Percentiles rank a stretch among this genome's conserved stretches.
phyloP scores from a whole-genome alignment of 805 yeast genomes.

The Candida piceae region DNA sequence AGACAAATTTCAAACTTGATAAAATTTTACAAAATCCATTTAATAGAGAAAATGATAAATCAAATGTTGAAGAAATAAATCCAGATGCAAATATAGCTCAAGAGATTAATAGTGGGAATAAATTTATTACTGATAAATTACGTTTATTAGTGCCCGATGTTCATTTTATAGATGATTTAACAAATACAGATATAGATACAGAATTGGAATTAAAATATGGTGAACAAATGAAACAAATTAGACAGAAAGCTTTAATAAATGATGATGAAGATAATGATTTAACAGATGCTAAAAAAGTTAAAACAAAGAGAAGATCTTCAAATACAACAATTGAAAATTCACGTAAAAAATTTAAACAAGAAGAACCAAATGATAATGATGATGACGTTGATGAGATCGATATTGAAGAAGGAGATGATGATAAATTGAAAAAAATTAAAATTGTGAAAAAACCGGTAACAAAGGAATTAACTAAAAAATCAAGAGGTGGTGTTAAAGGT shows the following conservation, averaged over 20 bases:
- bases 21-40: constrained; percentile 34
- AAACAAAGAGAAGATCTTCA: too few species aligned
- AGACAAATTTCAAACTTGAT: constrained; percentile 56
- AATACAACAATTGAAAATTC: background rate
- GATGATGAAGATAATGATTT: constrained; percentile 11
- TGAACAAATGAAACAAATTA: constrained; percentile 40
- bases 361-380: constrained; percentile 1
- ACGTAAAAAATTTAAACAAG: background rate
- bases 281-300: too few species aligned
- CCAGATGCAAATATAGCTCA: constrained; percentile 14
- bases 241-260: constrained; percentile 28
- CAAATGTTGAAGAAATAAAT: constrained; percentile 6
- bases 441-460: background rate
- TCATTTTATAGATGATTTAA: background rate
- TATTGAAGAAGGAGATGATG: background rate
- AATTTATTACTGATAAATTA: constrained; percentile 21
- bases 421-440: too few species aligned
- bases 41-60: constrained; percentile 10
- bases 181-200: constrained; percentile 32
- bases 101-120: constrained; percentile 17
- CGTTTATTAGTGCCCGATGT: constrained; percentile 20
- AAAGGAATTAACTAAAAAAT: background rate
- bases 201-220: constrained; percentile 45
- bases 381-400: background rate
- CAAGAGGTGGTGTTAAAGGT: background rate